Base-by-base conservation (phyloP, 2,329 filamentous ascomycete species). In the Cryphonectria parasitica region DNA sequence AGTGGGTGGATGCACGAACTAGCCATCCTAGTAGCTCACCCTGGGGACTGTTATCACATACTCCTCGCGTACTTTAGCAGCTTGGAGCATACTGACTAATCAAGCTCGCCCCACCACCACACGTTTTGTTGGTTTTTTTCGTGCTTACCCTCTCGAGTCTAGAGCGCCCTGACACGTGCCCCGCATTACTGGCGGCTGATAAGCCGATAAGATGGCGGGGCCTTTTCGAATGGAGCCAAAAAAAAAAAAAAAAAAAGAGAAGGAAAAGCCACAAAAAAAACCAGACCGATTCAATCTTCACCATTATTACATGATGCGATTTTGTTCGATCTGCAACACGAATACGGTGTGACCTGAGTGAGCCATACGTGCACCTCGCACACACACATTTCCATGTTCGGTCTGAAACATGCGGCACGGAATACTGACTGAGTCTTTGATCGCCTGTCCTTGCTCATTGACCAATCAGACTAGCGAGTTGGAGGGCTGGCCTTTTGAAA, bases 11-110 rank as follows among this genome's bases (percentile, higher is more conserved):
- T 41, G 68, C 61, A 67, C 68, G 39, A 43, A 62, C 54, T 52
- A 65, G 68, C 68, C 41, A 65, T 64, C 68, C 68, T 39, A 49
- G 68, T n/a, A 49, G 7, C 43, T 11, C 13, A 45, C 52, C 68
- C 68, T 45, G 60, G 63, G 60, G 63, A 31, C 54, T 54, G 68
- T 69, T 66, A 49, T 49, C 22, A 19, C 22, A 2, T 22, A n/a
- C 52, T 69, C 60, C 34, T 45, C 13, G 34, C 10, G 22, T 61
- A 34, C 34, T 34, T 34, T 2, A n/a, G 36, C 36, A 58, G 54
- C 15, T 28, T n/a, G 25, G 8, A 17, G 4, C 5, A 10, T 1
- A 22, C 13, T 56, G 52, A 58, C 15, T 58, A 58, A 58, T 6
- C 54, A 31, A 10, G 8, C 31, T 1, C 31, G 3, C 34, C 34